Conservation (phyloP, 148 eudicot species). For the Silene latifolia region DNA sequence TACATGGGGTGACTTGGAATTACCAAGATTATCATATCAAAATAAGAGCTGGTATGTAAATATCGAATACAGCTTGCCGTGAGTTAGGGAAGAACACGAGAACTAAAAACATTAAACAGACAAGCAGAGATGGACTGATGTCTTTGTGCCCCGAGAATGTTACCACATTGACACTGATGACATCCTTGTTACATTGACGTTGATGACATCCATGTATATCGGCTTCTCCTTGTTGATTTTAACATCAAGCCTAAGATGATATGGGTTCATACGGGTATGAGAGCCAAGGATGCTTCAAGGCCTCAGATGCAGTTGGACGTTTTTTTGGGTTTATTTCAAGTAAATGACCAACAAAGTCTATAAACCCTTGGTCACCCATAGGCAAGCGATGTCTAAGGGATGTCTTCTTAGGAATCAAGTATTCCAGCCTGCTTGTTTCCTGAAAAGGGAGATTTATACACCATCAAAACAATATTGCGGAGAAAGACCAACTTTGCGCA, state of each 20-base stretch:
- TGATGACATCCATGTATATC: conserved; percentile 12
- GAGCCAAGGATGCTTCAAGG: conserved; percentile 95
- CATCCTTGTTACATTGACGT: not conserved
- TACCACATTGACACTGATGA: not conserved
- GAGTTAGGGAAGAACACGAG: conserved; percentile 23
- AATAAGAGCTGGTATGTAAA: conserved; percentile 16
- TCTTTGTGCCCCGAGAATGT: conserved; percentile 11
- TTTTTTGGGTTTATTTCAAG: conserved; percentile 87
- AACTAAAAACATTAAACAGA: conserved; percentile 20
- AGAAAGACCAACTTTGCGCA: not conserved
- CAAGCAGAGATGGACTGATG: conserved; percentile 10
- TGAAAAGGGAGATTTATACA: conserved; percentile 28
- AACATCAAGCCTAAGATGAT: conserved; percentile 46
- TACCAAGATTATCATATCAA: conserved; percentile 15
- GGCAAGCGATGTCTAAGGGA: conserved; percentile 91
- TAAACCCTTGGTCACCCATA: conserved; percentile 99
- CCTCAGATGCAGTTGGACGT: conserved; percentile 96
- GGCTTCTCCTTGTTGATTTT: not conserved
- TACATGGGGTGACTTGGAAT: conserved; percentile 2
- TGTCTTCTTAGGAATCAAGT: conserved; percentile 93
- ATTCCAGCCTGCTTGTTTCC: conserved; percentile 90
- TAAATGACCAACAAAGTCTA: conserved; percentile 85
- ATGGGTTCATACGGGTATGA: conserved; percentile 97
- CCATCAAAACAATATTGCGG: not conserved
- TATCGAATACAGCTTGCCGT: conserved; percentile 24